Conservation (phyloP, 176 grass and related monocot genomes). For the Carex myosuroides region DNA sequence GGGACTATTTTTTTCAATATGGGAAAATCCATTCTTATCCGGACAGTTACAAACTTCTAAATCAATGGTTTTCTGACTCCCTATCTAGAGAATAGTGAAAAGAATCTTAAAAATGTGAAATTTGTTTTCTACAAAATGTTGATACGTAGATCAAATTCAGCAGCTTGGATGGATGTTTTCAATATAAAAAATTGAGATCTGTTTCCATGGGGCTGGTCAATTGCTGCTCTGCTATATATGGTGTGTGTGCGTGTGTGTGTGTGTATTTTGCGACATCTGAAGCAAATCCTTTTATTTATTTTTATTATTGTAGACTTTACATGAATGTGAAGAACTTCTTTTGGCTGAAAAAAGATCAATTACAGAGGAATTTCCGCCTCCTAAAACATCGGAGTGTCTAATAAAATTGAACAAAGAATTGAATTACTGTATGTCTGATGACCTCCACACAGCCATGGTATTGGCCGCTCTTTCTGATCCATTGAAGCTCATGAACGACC, state of each 20-base stretch:
- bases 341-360: constrained; percentile 26
- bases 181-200: not conserved
- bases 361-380: constrained; percentile 38
- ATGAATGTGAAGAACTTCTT: constrained; percentile 58
- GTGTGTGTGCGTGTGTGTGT: not conserved
- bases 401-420: constrained; percentile 66
- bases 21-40: not conserved
- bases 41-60: not conserved
- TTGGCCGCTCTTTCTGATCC: constrained; percentile 71
- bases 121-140: not conserved
- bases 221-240: not conserved
- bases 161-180: not conserved
- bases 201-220: not conserved
- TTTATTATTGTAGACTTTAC: constrained; percentile 50
- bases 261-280: not conserved
- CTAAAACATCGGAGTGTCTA: constrained; percentile 40
- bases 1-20: not conserved
- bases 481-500: constrained; percentile 72
- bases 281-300: constrained; percentile 1
- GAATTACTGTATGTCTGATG: constrained; percentile 69
- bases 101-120: not conserved
- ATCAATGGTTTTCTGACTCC: not conserved
- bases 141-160: not conserved
- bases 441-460: constrained; percentile 77
- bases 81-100: not conserved